phyloP scores from a whole-genome alignment of 1,284 basidiomycete species.

The Coniferiporia sulphurascens region DNA sequence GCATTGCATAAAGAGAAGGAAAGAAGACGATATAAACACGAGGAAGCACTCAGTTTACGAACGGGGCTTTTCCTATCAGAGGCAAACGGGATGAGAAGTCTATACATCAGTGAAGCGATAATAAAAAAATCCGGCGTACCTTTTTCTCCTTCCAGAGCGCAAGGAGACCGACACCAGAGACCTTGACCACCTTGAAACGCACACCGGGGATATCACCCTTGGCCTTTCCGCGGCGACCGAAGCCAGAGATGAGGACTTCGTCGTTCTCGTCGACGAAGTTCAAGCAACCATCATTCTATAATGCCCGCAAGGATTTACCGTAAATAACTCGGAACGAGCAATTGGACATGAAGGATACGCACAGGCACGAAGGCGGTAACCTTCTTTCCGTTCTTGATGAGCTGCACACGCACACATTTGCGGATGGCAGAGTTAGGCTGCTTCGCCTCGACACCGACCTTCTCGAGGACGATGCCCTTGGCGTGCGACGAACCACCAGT shows the following conservation, averaged over 20 bases:
- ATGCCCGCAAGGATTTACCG: slow-evolving; percentile 26
- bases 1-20: slow-evolving; percentile 23
- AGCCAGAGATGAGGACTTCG: slow-evolving; percentile 99
- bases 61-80: slow-evolving; percentile 78
- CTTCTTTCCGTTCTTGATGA: slow-evolving; percentile 99
- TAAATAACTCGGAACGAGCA: not conserved
- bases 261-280: slow-evolving; percentile 99
- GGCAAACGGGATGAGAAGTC: slow-evolving; percentile 13
- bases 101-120: not conserved
- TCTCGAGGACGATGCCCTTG: slow-evolving; percentile 99
- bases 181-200: slow-evolving; percentile 99
- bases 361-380: slow-evolving; percentile 84
- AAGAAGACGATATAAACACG: slow-evolving; percentile 28
- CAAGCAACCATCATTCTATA: slow-evolving; percentile 95
- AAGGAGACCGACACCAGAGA: slow-evolving; percentile 97
- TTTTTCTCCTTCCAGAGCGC: slow-evolving; percentile 99
- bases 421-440: slow-evolving; percentile 99
- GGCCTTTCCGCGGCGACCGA: slow-evolving; percentile 99
- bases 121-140: slow-evolving; percentile 41
- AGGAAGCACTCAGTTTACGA: slow-evolving; percentile 61
- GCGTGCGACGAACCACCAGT: slow-evolving; percentile 99
- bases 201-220: slow-evolving; percentile 98
- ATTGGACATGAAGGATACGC: slow-evolving; percentile 4
- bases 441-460: slow-evolving; percentile 92
- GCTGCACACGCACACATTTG: slow-evolving; percentile 99